phyloP scores from a whole-genome alignment of 257 asterid genomes.

The Coffea canephora region DNA sequence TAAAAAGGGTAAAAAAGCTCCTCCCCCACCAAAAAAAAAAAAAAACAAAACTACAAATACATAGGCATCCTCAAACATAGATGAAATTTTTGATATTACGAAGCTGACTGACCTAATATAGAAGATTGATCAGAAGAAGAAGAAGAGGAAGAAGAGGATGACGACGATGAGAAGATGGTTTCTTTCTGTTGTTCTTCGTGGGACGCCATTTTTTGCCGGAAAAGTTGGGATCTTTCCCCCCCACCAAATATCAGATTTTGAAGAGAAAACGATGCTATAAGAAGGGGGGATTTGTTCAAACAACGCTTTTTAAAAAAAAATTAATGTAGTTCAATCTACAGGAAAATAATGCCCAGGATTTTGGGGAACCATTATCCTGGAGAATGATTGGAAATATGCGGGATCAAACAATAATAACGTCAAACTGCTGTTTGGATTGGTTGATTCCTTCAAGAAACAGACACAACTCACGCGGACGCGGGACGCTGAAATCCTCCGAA shows the following conservation, averaged over 20 bases:
- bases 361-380: not conserved
- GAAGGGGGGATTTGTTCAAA: too few species aligned
- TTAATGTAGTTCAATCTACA: too few species aligned
- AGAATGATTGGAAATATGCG: not conserved
- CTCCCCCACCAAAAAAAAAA: not conserved
- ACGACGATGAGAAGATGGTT: not conserved
- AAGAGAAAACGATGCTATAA: too few species aligned
- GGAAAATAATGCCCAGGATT: not conserved
- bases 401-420: too few species aligned
- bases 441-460: too few species aligned
- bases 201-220: conserved; percentile 5
- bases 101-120: conserved; percentile 4
- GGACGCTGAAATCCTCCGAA: too few species aligned
- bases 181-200: not conserved
- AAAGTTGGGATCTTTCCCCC: not conserved
- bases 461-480: too few species aligned
- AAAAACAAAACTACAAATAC: not conserved
- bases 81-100: not conserved
- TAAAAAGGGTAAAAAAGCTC: not conserved
- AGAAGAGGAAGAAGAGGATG: not conserved
- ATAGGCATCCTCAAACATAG: not conserved
- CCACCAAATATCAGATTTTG: too few species aligned
- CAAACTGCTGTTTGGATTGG: too few species aligned
- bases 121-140: not conserved
- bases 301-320: too few species aligned